Evolutionary conservation across 805 yeast species (phyloP).

Genomic region (Metschnikowia vanudenii): DNA sequence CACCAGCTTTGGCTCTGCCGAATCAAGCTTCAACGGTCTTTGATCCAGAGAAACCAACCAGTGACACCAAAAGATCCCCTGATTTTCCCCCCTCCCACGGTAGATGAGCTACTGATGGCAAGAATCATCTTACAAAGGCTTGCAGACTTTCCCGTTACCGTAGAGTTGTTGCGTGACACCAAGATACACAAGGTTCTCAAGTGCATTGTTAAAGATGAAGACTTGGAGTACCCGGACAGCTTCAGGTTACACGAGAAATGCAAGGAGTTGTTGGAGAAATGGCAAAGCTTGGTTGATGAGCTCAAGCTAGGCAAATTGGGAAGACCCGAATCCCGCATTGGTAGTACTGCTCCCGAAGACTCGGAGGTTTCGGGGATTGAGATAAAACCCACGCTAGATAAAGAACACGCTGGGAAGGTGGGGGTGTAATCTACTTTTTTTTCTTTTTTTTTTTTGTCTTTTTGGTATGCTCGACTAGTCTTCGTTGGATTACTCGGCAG

Average conservation of each 20-base stretch:
- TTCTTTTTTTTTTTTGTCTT: too few species aligned
- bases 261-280: conserved; percentile 37
- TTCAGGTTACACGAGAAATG: conserved; percentile 47
- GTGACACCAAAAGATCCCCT: conserved; percentile 37
- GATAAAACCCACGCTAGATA: conserved; percentile 8
- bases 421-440: conserved; percentile 6
- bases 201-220: conserved; percentile 42
- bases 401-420: conserved; percentile 8
- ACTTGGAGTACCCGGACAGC: conserved; percentile 42
- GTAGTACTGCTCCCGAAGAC: conserved; percentile 18
- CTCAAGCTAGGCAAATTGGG: conserved; percentile 33
- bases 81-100: conserved; percentile 39
- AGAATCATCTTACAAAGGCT: conserved; percentile 40
- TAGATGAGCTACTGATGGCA: conserved; percentile 43
- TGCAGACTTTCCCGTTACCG: conserved; percentile 42
- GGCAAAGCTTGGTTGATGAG: conserved; percentile 39
- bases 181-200: conserved; percentile 53
- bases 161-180: conserved; percentile 41
- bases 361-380: conserved; percentile 15
- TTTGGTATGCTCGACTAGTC: too few species aligned
- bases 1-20: conserved; percentile 50
- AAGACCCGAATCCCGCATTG: conserved; percentile 12
- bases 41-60: conserved; percentile 46
- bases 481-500: too few species aligned
- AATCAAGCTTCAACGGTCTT: conserved; percentile 46